A percentile compares a stretch with the other conserved stretches of the same genome.
Evolutionary conservation across 2,329 filamentous ascomycete species (phyloP).

Genomic region (Achaetomium macrosporum): DNA sequence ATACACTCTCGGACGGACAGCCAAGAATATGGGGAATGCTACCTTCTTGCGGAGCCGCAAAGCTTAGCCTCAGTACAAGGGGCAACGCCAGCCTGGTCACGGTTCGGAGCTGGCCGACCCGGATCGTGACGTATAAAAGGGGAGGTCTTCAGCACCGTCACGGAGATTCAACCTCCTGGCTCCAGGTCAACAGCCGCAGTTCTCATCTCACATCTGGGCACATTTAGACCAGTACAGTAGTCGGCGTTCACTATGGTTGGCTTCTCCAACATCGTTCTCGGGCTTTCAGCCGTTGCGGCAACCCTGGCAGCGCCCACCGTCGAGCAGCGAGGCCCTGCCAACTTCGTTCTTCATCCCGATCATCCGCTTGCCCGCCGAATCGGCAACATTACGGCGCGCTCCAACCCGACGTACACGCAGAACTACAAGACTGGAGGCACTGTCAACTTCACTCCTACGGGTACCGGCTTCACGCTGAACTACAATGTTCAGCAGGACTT

Average conservation of each 20-base stretch:
- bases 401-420: not conserved
- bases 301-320: not conserved
- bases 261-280: not conserved
- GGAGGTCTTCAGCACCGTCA: not conserved
- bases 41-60: not conserved
- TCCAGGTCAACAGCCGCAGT: not conserved
- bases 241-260: not conserved
- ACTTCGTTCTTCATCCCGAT: not conserved
- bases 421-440: conserved; percentile 2
- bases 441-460: not conserved
- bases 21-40: not conserved
- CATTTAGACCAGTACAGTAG: no score
- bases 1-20: not conserved
- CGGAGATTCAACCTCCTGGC: not conserved
- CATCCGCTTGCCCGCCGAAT: not conserved
- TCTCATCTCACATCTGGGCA: not conserved
- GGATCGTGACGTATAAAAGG: not conserved
- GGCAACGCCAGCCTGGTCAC: not conserved
- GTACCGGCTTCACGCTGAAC: conserved; percentile 1
- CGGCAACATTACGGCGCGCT: not conserved
- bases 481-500: conserved; percentile 3
- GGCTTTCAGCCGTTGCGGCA: not conserved
- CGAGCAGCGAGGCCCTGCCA: not conserved
- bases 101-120: not conserved
- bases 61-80: not conserved